A percentile compares a stretch with the other conserved stretches of the same genome.
These are phyloP conservation scores for Lepidium campestre DNA, from an alignment of 441 rosid genomes.

Conservation along the genomic window DNA sequence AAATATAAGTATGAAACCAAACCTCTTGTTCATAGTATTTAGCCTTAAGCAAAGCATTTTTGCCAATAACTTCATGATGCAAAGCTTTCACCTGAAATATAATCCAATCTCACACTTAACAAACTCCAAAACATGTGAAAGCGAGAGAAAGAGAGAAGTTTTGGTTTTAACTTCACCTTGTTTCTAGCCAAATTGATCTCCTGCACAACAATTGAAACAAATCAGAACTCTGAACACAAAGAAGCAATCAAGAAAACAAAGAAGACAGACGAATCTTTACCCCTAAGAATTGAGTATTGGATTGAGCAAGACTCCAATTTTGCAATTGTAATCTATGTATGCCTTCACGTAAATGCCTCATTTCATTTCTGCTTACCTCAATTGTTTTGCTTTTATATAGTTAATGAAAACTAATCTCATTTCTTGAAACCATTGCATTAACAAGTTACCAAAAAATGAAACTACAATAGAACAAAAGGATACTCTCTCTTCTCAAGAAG, in stretches of 20 bases:
- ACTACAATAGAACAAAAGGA: constrained; percentile 28
- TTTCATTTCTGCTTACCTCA: constrained; percentile 9
- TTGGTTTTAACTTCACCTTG: constrained; percentile 9
- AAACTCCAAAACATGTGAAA: not conserved
- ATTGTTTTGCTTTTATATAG: constrained; percentile 13
- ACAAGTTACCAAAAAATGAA: not conserved
- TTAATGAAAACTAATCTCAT: not conserved
- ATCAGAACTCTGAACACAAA: not conserved
- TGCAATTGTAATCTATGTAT: constrained; percentile 9
- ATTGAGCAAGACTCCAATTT: constrained; percentile 20
- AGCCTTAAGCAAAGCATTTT: constrained; percentile 17
- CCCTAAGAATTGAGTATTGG: constrained; percentile 11
- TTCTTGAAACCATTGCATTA: not conserved
- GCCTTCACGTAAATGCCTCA: constrained; percentile 15
- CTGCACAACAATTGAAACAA: not conserved
- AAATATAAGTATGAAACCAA: not conserved
- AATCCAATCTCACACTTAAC: not conserved
- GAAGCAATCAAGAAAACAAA: not conserved
- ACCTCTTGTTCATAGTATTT: constrained; percentile 12
- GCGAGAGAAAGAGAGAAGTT: not conserved
- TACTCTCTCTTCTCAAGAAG: constrained; percentile 71
- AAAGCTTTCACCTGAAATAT: constrained; percentile 17
- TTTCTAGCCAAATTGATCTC: constrained; percentile 18
- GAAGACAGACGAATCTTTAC: not conserved
- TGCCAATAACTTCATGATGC: constrained; percentile 17